Percentiles rank a stretch among this genome's conserved stretches.
These are phyloP conservation scores for Castanea mollissima DNA, from an alignment of 306 rosid genomes.

Conservation along the genomic window DNA sequence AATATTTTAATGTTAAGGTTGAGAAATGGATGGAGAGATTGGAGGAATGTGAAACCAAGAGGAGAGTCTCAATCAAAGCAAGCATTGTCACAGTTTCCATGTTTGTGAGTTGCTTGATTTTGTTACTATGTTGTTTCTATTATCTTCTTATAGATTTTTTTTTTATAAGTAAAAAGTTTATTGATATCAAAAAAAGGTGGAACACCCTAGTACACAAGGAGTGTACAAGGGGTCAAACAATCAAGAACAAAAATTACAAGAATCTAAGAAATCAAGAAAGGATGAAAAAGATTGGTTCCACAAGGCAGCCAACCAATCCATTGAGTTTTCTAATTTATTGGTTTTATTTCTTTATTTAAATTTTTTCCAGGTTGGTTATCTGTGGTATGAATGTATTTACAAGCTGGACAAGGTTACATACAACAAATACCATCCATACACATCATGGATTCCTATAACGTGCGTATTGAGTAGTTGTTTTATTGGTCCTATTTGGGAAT, in stretches of 20 bases:
- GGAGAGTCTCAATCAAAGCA: slow-evolving; percentile 77
- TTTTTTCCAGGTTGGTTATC: slow-evolving; percentile 76
- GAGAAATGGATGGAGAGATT: slow-evolving; percentile 98
- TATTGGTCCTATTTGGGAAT: slow-evolving; percentile 9
- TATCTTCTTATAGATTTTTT: background rate
- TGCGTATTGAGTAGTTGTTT: slow-evolving; percentile 39
- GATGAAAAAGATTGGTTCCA: too few species aligned
- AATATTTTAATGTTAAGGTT: slow-evolving; percentile 55
- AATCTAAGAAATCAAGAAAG: too few species aligned
- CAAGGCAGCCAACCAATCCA: too few species aligned
- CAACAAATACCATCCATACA: slow-evolving; percentile 93
- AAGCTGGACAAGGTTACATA: slow-evolving; percentile 96
- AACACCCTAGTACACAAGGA: too few species aligned
- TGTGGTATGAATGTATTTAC: slow-evolving; percentile 92
- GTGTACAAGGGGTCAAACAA: too few species aligned
- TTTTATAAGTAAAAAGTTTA: too few species aligned
- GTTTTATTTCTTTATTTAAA: slow-evolving; percentile 25
- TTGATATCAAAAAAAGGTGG: too few species aligned
- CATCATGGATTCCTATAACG: slow-evolving; percentile 99
- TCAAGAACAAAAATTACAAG: too few species aligned
- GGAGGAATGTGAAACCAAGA: slow-evolving; percentile 89
- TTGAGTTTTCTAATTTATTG: slow-evolving; percentile 4
- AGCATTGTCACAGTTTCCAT: slow-evolving; percentile 58
- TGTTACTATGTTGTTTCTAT: background rate
- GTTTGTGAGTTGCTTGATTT: slow-evolving; percentile 62